phyloP scores from a whole-genome alignment of 164 flowering plant genomes.

The Piper betle region DNA sequence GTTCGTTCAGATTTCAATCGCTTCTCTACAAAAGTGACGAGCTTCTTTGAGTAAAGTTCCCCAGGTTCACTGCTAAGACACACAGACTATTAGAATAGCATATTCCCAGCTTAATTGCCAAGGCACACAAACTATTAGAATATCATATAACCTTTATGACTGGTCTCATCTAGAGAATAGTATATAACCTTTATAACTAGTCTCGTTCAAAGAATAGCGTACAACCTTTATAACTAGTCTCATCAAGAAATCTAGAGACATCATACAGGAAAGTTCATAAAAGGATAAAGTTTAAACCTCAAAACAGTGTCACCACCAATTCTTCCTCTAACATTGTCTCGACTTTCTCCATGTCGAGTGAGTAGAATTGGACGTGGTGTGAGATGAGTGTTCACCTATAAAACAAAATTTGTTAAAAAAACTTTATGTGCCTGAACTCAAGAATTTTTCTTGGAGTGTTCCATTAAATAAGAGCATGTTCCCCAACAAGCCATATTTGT shows the following conservation, averaged over 20 bases:
- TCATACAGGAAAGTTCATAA: background rate
- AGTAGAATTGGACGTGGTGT: slow-evolving; percentile 95
- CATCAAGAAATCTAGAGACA: background rate
- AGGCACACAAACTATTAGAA: slow-evolving; percentile 3
- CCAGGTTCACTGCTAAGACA: slow-evolving; percentile 64
- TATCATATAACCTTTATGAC: background rate
- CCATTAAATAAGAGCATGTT: background rate
- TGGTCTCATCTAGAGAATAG: background rate
- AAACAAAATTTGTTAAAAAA: background rate
- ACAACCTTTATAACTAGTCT: too few relatives aligned
- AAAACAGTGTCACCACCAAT: slow-evolving; percentile 84
- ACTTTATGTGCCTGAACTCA: too few relatives aligned
- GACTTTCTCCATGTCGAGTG: slow-evolving; percentile 99
- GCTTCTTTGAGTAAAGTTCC: slow-evolving; percentile 80
- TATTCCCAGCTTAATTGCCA: slow-evolving; percentile 42
- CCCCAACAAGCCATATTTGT: background rate
- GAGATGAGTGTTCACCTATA: slow-evolving; percentile 92
- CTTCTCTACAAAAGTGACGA: slow-evolving; percentile 86
- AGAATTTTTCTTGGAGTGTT: too few relatives aligned
- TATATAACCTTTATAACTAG: background rate
- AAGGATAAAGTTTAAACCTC: slow-evolving; percentile 32
- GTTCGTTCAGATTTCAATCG: slow-evolving; percentile 83
- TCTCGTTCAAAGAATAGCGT: background rate
- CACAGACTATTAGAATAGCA: too few relatives aligned
- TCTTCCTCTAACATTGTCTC: slow-evolving; percentile 90